Conservation (phyloP, 2,329 filamentous ascomycete species). For the Aspergillus neotritici region DNA sequence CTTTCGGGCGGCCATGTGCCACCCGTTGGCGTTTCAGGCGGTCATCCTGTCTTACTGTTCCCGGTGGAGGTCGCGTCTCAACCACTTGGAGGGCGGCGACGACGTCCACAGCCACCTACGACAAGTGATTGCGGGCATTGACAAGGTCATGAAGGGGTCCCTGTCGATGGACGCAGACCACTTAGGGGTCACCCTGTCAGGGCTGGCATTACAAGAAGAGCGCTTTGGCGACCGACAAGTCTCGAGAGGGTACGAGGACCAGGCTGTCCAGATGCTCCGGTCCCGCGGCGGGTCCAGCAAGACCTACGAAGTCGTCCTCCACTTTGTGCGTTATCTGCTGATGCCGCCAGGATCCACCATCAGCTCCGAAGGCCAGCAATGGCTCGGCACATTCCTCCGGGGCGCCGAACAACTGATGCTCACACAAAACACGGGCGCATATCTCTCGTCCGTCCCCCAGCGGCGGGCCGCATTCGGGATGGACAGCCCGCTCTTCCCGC, state of each 20-base stretch:
- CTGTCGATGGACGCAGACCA: conserved; percentile 23
- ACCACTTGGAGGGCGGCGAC: conserved; percentile 16
- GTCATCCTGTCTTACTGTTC: conserved; percentile 34
- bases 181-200: conserved; percentile 30
- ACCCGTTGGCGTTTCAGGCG: conserved; percentile 34
- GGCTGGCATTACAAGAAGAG: conserved; percentile 36
- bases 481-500: conserved; percentile 32
- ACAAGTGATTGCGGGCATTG: conserved; percentile 23
- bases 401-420: conserved; percentile 31
- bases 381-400: conserved; percentile 33
- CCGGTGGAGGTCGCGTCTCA: conserved; percentile 31
- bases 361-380: conserved; percentile 18
- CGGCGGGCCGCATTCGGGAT: conserved; percentile 31
- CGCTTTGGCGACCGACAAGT: conserved; percentile 31
- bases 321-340: conserved; percentile 32
- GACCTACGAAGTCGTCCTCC: conserved; percentile 26
- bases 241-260: conserved; percentile 24
- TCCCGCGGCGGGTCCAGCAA: conserved; percentile 21
- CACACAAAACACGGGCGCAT: conserved; percentile 23
- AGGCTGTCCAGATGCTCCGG: conserved; percentile 29
- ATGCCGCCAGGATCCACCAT: conserved; percentile 20
- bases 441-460: conserved; percentile 24
- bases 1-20: conserved; percentile 30
- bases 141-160: conserved; percentile 19
- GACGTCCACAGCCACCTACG: conserved; percentile 26